Percentiles rank a stretch among this genome's conserved stretches.
Evolutionary conservation across 2,329 filamentous ascomycete species (phyloP).

Genomic region (Aureobasidium sp.): DNA sequence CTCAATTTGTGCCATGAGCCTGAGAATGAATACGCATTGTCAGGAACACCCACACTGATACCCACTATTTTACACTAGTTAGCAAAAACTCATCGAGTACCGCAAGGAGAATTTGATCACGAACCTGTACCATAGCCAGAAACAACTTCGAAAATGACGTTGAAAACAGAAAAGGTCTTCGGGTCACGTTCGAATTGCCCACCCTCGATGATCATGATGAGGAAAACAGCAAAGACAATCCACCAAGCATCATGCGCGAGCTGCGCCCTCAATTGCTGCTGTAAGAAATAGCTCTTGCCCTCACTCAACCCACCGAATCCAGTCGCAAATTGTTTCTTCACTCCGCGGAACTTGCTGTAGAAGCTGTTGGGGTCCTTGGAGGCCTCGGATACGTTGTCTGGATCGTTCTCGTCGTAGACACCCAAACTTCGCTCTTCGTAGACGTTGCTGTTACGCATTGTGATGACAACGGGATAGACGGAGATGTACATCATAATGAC

Average conservation of each 20-base stretch:
- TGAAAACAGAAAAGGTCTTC: constrained; percentile 32
- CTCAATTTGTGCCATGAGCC: constrained; percentile 41
- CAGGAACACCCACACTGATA: constrained; percentile 37
- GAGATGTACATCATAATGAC: constrained; percentile 60
- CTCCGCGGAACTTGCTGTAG: neutral
- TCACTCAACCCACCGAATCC: constrained; percentile 14
- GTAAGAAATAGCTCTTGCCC: constrained; percentile 30
- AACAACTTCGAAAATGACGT: constrained; percentile 38
- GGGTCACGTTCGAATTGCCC: constrained; percentile 28
- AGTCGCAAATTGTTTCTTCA: constrained; percentile 6
- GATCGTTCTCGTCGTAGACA: constrained; percentile 39
- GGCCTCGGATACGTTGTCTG: neutral
- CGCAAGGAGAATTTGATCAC: neutral
- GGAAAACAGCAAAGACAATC: constrained; percentile 35
- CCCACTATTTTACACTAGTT: constrained; percentile 27
- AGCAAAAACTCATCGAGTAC: neutral
- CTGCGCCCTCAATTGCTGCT: constrained; percentile 36
- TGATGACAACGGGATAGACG: constrained; percentile 53
- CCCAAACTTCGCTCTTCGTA: constrained; percentile 55
- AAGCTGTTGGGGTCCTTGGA: constrained; percentile 1
- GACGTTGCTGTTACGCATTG: constrained; percentile 51
- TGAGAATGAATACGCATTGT: constrained; percentile 36
- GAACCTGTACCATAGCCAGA: constrained; percentile 24
- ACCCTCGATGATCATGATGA: constrained; percentile 38
- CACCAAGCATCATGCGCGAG: constrained; percentile 40